These are phyloP conservation scores for Moesziomyces sp. DNA, from an alignment of 1,284 basidiomycete genomes.

Conservation along the genomic window DNA sequence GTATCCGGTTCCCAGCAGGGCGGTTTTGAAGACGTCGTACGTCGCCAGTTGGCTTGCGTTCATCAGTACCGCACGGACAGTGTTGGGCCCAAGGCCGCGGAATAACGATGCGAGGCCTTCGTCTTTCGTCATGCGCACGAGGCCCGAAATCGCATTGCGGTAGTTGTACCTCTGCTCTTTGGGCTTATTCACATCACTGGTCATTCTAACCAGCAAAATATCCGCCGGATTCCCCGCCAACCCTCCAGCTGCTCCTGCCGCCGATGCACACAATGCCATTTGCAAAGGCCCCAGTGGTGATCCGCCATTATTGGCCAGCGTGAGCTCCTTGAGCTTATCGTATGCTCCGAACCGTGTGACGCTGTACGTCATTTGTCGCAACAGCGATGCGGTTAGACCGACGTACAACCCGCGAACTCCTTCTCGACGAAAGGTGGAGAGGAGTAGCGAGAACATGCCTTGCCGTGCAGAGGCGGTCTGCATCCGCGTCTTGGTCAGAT, in stretches of 20 bases:
- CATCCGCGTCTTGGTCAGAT: constrained; percentile 67
- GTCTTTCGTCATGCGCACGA: constrained; percentile 69
- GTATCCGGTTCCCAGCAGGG: constrained; percentile 67
- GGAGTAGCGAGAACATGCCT: constrained; percentile 47
- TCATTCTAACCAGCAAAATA: constrained; percentile 70
- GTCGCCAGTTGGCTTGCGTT: constrained; percentile 68
- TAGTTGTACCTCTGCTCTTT: constrained; percentile 62
- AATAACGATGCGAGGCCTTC: constrained; percentile 70
- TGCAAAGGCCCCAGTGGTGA: constrained; percentile 42
- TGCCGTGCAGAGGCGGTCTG: constrained; percentile 62
- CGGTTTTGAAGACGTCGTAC: constrained; percentile 72
- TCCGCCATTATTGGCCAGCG: constrained; percentile 17
- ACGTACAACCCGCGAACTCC: constrained; percentile 60
- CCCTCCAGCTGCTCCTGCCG: constrained; percentile 62
- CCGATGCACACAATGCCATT: constrained; percentile 55
- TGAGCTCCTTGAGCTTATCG: constrained; percentile 57
- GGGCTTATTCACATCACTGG: constrained; percentile 67
- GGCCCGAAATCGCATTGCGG: constrained; percentile 69
- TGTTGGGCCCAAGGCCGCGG: constrained; percentile 71
- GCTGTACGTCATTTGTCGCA: constrained; percentile 66
- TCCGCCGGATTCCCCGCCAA: constrained; percentile 70
- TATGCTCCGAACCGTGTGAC: constrained; percentile 65
- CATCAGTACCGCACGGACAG: constrained; percentile 71
- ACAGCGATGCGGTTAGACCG: constrained; percentile 60
- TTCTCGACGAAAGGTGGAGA: constrained; percentile 49